These are phyloP conservation scores for Picea abies DNA, from an alignment of 83 land plant species.

Conservation along the genomic window DNA sequence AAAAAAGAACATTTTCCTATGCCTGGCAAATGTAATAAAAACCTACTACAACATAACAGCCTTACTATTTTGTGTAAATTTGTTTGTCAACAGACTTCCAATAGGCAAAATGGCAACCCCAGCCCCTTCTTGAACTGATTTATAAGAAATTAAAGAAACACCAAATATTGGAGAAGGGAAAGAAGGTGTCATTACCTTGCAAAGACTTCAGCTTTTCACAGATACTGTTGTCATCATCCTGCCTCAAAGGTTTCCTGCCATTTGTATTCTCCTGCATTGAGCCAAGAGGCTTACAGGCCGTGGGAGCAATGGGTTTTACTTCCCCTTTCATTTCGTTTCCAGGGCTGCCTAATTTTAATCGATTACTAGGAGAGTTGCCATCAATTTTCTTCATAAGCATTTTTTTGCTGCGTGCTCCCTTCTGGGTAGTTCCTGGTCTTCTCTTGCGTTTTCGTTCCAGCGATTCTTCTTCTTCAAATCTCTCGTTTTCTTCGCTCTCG, in stretches of 20 bases:
- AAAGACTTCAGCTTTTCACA: neutral
- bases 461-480: slow-evolving; percentile 38
- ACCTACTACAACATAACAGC: too few species aligned
- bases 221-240: neutral
- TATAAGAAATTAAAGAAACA: neutral
- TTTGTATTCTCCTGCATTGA: neutral
- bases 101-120: too few species aligned
- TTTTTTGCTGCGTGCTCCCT: slow-evolving; percentile 16
- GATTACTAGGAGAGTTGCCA: neutral
- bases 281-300: slow-evolving; percentile 27
- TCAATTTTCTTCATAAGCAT: neutral
- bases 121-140: too few species aligned
- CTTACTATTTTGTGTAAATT: too few species aligned
- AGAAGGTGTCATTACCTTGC: neutral
- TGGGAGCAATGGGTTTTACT: neutral
- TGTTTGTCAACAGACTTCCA: too few species aligned
- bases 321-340: slow-evolving; percentile 16
- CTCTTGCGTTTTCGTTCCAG: slow-evolving; percentile 28
- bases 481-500: slow-evolving; percentile 29
- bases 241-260: neutral
- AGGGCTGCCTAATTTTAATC: slow-evolving; percentile 19
- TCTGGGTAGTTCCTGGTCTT: slow-evolving; percentile 30
- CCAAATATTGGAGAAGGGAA: neutral
- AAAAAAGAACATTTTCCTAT: too few species aligned
- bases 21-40: too few species aligned